A percentile compares a stretch with the other conserved stretches of the same genome.
Evolutionary conservation across 345 rosid genomes (phyloP).

Genomic region (Rhodomyrtus tomentosa): DNA sequence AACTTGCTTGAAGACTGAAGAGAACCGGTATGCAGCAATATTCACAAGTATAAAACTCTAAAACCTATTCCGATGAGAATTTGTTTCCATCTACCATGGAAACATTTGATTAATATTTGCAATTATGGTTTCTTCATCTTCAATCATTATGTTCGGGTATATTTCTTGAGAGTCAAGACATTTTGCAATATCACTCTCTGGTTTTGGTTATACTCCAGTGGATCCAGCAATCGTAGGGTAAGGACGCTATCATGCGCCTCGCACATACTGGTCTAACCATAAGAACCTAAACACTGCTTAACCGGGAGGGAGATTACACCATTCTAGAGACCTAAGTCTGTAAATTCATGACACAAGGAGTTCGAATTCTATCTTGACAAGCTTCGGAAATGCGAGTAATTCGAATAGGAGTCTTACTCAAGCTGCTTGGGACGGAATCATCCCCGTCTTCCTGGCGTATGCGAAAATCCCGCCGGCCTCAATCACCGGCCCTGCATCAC

Average conservation of each 20-base stretch:
- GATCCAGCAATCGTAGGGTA: neutral
- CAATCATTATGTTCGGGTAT: neutral
- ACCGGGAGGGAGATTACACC: neutral
- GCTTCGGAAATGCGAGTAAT: neutral
- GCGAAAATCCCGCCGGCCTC: constrained; percentile 44
- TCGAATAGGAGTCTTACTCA: neutral
- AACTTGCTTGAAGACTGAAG: neutral
- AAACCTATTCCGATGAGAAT: neutral
- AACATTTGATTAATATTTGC: neutral
- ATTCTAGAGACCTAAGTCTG: neutral
- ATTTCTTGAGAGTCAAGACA: neutral
- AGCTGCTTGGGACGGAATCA: constrained; percentile 42
- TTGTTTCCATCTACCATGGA: neutral
- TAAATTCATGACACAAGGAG: neutral
- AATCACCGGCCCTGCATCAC: constrained; percentile 20
- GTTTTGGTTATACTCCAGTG: neutral
- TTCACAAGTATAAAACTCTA: neutral
- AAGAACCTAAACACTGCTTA: too few relatives aligned
- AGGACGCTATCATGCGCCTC: neutral
- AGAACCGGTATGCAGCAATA: neutral
- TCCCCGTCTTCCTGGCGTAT: constrained; percentile 70
- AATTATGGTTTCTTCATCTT: neutral
- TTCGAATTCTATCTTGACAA: neutral
- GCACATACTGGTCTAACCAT: neutral
- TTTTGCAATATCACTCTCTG: neutral